Conservation (phyloP, 2,329 filamentous ascomycete genomes). For the Penicillium sp. region DNA sequence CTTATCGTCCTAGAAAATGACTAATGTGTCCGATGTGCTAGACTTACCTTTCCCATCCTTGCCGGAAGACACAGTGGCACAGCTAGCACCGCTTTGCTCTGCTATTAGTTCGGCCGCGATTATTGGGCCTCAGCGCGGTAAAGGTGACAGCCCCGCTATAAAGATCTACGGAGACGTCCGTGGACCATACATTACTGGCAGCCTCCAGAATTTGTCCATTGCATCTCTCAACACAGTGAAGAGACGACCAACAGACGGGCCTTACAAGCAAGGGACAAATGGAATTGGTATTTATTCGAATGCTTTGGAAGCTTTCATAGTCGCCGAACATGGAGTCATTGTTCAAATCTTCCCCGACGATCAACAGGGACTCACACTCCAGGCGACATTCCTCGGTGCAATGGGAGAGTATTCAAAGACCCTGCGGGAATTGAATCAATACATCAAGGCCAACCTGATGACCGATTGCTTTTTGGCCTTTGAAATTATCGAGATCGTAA, state of each 20-base stretch:
- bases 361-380: slow-evolving; percentile 75
- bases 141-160: slow-evolving; percentile 63
- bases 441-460: slow-evolving; percentile 77
- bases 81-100: slow-evolving; percentile 70
- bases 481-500: slow-evolving; percentile 88
- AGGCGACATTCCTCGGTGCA: slow-evolving; percentile 69
- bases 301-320: slow-evolving; percentile 78
- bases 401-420: slow-evolving; percentile 80
- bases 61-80: slow-evolving; percentile 66
- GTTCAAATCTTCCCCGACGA: slow-evolving; percentile 78
- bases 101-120: slow-evolving; percentile 62
- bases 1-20: background rate
- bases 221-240: slow-evolving; percentile 79
- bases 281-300: slow-evolving; percentile 85
- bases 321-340: slow-evolving; percentile 86
- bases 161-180: slow-evolving; percentile 81
- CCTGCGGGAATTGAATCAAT: slow-evolving; percentile 77
- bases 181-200: slow-evolving; percentile 76
- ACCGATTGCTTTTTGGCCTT: slow-evolving; percentile 95
- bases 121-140: slow-evolving; percentile 44
- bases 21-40: slow-evolving; percentile 20
- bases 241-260: slow-evolving; percentile 66
- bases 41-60: slow-evolving; percentile 72
- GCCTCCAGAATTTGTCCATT: slow-evolving; percentile 77
- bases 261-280: slow-evolving; percentile 84